These are phyloP conservation scores for Moricandia arvensis DNA, from an alignment of 345 rosid genomes.

Conservation along the genomic window DNA sequence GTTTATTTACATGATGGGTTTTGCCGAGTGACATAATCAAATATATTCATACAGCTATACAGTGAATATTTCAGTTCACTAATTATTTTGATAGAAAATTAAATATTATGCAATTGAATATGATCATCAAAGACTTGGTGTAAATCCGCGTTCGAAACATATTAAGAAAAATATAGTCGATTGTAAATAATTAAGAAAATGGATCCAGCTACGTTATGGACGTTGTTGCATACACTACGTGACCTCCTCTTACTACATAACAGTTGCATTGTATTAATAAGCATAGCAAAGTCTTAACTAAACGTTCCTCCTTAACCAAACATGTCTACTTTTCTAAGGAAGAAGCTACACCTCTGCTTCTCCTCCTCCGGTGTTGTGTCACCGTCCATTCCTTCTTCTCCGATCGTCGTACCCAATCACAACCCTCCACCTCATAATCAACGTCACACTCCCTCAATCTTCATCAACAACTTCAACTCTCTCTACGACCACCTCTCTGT, in stretches of 20 bases:
- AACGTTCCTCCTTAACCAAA: conserved; percentile 6
- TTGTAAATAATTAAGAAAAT: not conserved
- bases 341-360: conserved; percentile 34
- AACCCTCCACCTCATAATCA: conserved; percentile 26
- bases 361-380: conserved; percentile 30
- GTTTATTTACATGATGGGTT: too few relatives aligned
- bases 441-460: conserved; percentile 30
- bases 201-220: conserved; percentile 28
- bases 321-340: conserved; percentile 29
- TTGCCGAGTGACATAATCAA: too few relatives aligned
- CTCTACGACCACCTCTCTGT: conserved; percentile 39
- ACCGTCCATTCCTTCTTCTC: conserved; percentile 40
- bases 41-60: too few relatives aligned
- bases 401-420: conserved; percentile 17
- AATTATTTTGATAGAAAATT: not conserved
- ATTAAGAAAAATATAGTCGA: not conserved
- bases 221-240: conserved; percentile 31
- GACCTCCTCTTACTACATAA: conserved; percentile 26
- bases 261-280: conserved; percentile 2
- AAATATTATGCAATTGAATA: not conserved
- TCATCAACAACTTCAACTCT: conserved; percentile 37
- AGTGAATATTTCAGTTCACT: not conserved
- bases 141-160: not conserved
- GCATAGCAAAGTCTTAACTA: conserved; percentile 2
- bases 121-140: not conserved